Base-by-base conservation (phyloP, 768 basidiomycete species). In the Cytidiella melzeri region DNA sequence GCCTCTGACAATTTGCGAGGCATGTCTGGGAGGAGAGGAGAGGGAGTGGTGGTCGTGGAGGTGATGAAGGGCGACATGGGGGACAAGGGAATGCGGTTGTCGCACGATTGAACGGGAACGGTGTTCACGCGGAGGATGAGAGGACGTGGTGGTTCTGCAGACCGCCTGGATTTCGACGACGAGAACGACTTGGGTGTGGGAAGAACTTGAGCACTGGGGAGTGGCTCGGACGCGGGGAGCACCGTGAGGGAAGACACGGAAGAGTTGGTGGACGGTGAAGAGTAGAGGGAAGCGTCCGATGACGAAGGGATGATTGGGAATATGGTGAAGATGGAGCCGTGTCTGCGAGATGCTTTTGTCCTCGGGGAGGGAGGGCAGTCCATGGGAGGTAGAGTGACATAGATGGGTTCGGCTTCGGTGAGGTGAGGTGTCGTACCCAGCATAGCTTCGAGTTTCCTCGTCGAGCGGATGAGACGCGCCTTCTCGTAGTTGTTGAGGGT, bases 381-480 rank as follows among this genome's bases (percentile, higher is more conserved):
- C 15, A 18, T 24, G 23, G 30, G 28, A 18, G 19, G 45, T 25
- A 36, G n/a, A 3, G 15, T 21, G 24, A 37, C 41, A n/a, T 37
- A 24, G 34, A 45, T 62, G 53, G 26, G 47, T 40, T 47, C 46
- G 5, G 42, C 49, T 28, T 70, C 69, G n/a, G 69, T 39, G 6
- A 70, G 58, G 46, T 43, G 62, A 0, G 69, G 69, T 20, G 70
- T 70, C 9, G 67, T 62, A 51, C 69, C 69, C 46, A 70, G 61
- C 38, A 70, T 50, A 4, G 67, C 57, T 34, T 61, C 65, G 21
- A 71, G 56, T 45, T 70, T 70, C 50, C 66, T 64, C 9, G 69
- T 66, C 2, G 69, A 67, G 27, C 69, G 69, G 12, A 70, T 54
- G 18, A 70, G 70, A 40, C 65, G 67, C 1, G 57, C 48, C 23